Evolutionary conservation across 495 filamentous ascomycete species (phyloP).

Genomic region (Pyrenopolyporus hunteri): DNA sequence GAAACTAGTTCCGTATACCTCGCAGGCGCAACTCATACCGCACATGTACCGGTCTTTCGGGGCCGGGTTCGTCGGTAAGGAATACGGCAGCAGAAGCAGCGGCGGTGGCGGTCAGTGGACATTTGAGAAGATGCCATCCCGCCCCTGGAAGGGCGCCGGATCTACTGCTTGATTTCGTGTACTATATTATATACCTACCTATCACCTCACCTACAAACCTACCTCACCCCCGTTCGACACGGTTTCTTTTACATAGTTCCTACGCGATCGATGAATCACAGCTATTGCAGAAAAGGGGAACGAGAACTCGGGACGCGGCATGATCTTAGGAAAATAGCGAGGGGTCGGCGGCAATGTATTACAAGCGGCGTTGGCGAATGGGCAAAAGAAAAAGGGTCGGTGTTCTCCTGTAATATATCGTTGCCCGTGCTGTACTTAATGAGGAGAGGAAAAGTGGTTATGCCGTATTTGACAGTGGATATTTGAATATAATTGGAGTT

Average conservation of each 20-base stretch:
- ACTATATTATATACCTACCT: not conserved
- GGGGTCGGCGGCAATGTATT: constrained; percentile 2
- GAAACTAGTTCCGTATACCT: constrained; percentile 38
- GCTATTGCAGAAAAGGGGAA: constrained; percentile 4
- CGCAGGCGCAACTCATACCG: constrained; percentile 37
- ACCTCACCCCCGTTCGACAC: no score
- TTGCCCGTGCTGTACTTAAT: not conserved
- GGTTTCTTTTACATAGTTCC: constrained; percentile 4
- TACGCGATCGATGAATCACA: no score
- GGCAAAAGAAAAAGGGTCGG: no score
- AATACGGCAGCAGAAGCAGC: not conserved
- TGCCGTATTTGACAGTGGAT: not conserved
- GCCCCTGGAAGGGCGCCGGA: not conserved
- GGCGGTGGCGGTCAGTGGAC: constrained; percentile 12
- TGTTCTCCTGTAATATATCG: no score
- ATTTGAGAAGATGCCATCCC: constrained; percentile 37
- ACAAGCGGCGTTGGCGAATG: constrained; percentile 17
- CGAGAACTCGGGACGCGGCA: not conserved
- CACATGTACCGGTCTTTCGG: constrained; percentile 39
- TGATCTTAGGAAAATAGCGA: not conserved
- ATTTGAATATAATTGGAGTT: not conserved
- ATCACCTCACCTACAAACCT: no score
- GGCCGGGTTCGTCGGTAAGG: constrained; percentile 34
- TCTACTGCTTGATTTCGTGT: not conserved
- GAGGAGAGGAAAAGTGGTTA: not conserved